phyloP scores from a whole-genome alignment of 495 filamentous ascomycete species.

The Annulohypoxylon moriforme region DNA sequence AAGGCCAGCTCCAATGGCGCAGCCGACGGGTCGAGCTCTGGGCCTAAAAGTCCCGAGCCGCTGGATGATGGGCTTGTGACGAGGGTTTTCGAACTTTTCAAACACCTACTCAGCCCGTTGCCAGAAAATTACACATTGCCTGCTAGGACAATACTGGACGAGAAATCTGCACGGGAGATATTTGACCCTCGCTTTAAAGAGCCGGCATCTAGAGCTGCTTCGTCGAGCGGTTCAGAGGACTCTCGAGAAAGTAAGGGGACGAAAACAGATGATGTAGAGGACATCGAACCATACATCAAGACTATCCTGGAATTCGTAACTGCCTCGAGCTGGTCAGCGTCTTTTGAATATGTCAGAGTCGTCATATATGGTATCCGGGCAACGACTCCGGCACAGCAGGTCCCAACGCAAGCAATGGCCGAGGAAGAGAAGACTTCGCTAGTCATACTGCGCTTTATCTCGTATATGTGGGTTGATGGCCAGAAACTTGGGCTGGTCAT shows the following conservation, averaged over 20 bases:
- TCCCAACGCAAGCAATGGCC: conserved; percentile 54
- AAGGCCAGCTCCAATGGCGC: conserved; percentile 43
- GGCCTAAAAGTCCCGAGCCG: conserved; percentile 44
- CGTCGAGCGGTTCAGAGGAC: conserved; percentile 54
- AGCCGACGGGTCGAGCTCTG: conserved; percentile 21
- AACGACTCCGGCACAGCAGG: conserved; percentile 50
- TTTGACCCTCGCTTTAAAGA: conserved; percentile 49
- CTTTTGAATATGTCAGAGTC: conserved; percentile 65
- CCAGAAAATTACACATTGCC: conserved; percentile 60
- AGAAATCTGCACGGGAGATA: conserved; percentile 50
- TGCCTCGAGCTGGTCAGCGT: conserved; percentile 67
- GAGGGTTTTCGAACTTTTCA: conserved; percentile 58
- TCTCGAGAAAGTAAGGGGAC: conserved; percentile 50
- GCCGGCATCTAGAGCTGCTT: conserved; percentile 45
- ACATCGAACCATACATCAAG: conserved; percentile 62
- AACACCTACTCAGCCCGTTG: conserved; percentile 58
- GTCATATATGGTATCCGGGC: conserved; percentile 61
- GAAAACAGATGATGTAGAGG: conserved; percentile 39
- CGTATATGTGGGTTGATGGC: conserved; percentile 69
- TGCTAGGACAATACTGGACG: conserved; percentile 59
- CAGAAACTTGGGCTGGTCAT: conserved; percentile 68
- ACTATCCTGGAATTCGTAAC: conserved; percentile 68
- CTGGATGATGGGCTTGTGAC: conserved; percentile 53
- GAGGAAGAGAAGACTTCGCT: conserved; percentile 65
- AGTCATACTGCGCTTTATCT: conserved; percentile 63